phyloP scores from a whole-genome alignment of 2,329 filamentous ascomycete genomes.

The Pseudogymnoascus verrucosus region DNA sequence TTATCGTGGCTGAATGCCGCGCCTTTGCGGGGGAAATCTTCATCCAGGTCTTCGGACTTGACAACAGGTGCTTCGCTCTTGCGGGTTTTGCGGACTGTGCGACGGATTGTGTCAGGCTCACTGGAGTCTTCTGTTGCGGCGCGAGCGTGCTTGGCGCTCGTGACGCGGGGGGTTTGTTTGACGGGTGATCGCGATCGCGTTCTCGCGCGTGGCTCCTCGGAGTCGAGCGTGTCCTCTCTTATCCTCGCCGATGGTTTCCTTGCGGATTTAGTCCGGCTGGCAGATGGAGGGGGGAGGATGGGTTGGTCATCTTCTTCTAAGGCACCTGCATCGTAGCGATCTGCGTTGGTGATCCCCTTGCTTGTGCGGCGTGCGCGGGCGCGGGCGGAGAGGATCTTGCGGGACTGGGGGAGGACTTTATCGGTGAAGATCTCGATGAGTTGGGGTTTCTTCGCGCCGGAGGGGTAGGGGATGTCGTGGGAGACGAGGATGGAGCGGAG shows the following conservation, averaged over 20 bases:
- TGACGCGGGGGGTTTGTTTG: slow-evolving; percentile 43
- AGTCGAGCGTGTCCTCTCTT: slow-evolving; percentile 43
- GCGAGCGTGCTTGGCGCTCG: slow-evolving; percentile 46
- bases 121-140: slow-evolving; percentile 41
- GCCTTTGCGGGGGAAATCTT: slow-evolving; percentile 22
- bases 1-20: slow-evolving; percentile 83
- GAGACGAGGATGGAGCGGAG: slow-evolving; percentile 86
- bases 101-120: slow-evolving; percentile 31
- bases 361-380: slow-evolving; percentile 78
- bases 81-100: slow-evolving; percentile 42
- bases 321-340: slow-evolving; percentile 54
- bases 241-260: slow-evolving; percentile 46
- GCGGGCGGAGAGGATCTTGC: slow-evolving; percentile 65
- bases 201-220: slow-evolving; percentile 34
- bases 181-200: slow-evolving; percentile 39
- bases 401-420: slow-evolving; percentile 69
- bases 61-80: slow-evolving; percentile 40
- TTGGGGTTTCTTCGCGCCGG: slow-evolving; percentile 84
- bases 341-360: slow-evolving; percentile 68
- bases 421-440: slow-evolving; percentile 78
- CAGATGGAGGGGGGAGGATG: slow-evolving; percentile 40
- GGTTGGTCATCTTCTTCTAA: slow-evolving; percentile 53
- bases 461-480: slow-evolving; percentile 78
- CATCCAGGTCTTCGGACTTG: slow-evolving; percentile 44
- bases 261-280: slow-evolving; percentile 46